These are phyloP conservation scores for Tolypocladium sp. DNA, from an alignment of 2,329 filamentous ascomycete genomes.

Conservation along the genomic window DNA sequence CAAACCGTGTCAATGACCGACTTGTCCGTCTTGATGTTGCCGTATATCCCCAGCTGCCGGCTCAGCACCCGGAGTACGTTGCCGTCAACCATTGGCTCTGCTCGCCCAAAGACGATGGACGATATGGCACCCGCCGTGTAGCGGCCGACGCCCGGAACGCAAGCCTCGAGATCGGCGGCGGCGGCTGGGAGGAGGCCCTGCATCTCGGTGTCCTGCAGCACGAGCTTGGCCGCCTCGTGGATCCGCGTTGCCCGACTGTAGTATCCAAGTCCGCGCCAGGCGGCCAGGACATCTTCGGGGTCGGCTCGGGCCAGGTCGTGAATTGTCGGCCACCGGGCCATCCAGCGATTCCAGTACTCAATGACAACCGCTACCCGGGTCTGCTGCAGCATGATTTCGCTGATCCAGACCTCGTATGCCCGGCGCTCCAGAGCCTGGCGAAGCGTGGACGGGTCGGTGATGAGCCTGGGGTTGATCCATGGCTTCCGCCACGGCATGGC, in stretches of 20 bases:
- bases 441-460: slow-evolving; percentile 21
- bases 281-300: slow-evolving; percentile 45
- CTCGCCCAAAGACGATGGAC: slow-evolving; percentile 51
- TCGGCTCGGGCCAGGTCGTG: slow-evolving; percentile 43
- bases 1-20: slow-evolving; percentile 43
- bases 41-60: slow-evolving; percentile 47
- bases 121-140: slow-evolving; percentile 56
- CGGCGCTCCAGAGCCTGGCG: slow-evolving; percentile 37
- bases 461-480: slow-evolving; percentile 38
- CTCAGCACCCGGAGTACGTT: slow-evolving; percentile 54
- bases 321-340: slow-evolving; percentile 50
- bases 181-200: slow-evolving; percentile 39
- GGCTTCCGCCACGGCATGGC: slow-evolving; percentile 51
- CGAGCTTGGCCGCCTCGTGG: slow-evolving; percentile 44
- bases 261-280: slow-evolving; percentile 54
- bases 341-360: slow-evolving; percentile 56
- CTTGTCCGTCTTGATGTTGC: slow-evolving; percentile 48
- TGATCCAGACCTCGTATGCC: slow-evolving; percentile 59
- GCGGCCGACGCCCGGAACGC: slow-evolving; percentile 49
- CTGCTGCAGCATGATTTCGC: slow-evolving; percentile 59
- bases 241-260: slow-evolving; percentile 55
- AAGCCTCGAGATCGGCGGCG: slow-evolving; percentile 34
- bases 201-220: slow-evolving; percentile 31
- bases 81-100: slow-evolving; percentile 54
- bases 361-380: slow-evolving; percentile 54